Evolutionary conservation across 768 basidiomycete species (phyloP), one percentile per base, ranked within the genome.

Genomic region (Hebeloma cylindrosporum): DNA sequence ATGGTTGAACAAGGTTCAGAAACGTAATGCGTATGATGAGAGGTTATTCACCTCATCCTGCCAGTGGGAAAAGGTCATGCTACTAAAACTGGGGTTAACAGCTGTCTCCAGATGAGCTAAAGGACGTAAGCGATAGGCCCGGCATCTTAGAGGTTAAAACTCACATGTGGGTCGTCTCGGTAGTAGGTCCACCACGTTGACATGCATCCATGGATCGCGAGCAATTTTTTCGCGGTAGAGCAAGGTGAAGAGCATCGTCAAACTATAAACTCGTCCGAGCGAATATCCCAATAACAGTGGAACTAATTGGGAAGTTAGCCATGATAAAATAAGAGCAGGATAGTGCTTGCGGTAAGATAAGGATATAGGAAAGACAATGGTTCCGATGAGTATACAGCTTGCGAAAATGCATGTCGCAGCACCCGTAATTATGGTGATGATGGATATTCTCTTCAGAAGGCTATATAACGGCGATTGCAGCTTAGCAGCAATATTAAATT

Each of bases 191-290:
- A n/a, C n/a, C n/a, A 25, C 14, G 17, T 29, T 21, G 9, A 37
- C 27, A 10, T 45, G 16, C 14, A 17, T 16, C 7, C 9, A 9
- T 16, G 26, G 17, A 5, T 21, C 26, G n/a, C 22, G n/a, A 5
- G 14, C 1, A 23, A 47, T 11, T 23, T 31, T 36, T 16, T 51
- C 44, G 7, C 50, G 39, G 16, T 31, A 30, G 17, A 47, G 27
- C 9, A 51, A 29, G 2, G 45, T 42, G 40, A 35, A 51, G 5
- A 51, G 29, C 50, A 51, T 43, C 2, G 50, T 51, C 7, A 46
- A 27, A 7, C 39, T 42, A 25, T 51, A 51, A 20, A 46, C 45
- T 1, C 50, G 40, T 21, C 44, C 50, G 8, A 51, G 23, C 20
- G 42, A 22, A 23, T 42, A 45, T 16, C 34, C 37, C 18, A 51